phyloP scores from a whole-genome alignment of 148 eudicot genomes.

The Vaccinium darrowii region DNA sequence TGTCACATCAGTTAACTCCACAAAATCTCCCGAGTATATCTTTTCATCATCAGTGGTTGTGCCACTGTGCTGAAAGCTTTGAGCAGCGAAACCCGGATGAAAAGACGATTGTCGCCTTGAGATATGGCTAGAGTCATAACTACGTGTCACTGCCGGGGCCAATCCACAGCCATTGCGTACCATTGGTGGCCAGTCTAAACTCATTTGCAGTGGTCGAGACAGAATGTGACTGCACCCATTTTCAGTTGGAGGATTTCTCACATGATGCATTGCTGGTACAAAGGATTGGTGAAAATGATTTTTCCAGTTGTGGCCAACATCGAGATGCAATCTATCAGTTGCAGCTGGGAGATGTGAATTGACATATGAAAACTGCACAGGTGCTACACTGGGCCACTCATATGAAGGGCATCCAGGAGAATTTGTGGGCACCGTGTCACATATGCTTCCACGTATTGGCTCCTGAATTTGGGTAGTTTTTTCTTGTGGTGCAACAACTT shows the following conservation, averaged over 20 bases:
- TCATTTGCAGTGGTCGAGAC: slow-evolving; percentile 63
- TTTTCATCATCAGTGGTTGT: slow-evolving; percentile 62
- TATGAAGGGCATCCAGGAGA: slow-evolving; percentile 64
- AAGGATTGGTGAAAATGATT: slow-evolving; percentile 67
- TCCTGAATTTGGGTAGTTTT: slow-evolving; percentile 40
- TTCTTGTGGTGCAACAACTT: slow-evolving; percentile 31
- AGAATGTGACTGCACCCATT: slow-evolving; percentile 52
- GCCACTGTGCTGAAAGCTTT: slow-evolving; percentile 41
- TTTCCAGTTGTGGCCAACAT: slow-evolving; percentile 84
- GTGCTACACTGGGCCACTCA: slow-evolving; percentile 89
- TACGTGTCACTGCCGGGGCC: slow-evolving; percentile 51
- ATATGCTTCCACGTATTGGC: slow-evolving; percentile 36
- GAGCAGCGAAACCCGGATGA: slow-evolving; percentile 54
- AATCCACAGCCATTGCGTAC: slow-evolving; percentile 52
- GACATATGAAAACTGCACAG: slow-evolving; percentile 58
- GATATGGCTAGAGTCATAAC: slow-evolving; percentile 66
- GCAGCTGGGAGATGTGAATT: slow-evolving; percentile 77
- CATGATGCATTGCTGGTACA: slow-evolving; percentile 57
- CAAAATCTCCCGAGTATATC: slow-evolving; percentile 54
- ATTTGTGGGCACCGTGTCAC: slow-evolving; percentile 39
- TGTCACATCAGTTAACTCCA: slow-evolving; percentile 55
- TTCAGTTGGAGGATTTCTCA: slow-evolving; percentile 56
- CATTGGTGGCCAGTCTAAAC: slow-evolving; percentile 82
- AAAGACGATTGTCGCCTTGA: slow-evolving; percentile 62
- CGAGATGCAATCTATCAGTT: slow-evolving; percentile 94